Evolutionary conservation across 768 basidiomycete species (phyloP), one percentile per base, ranked within the genome.

Genomic region (Tylopilus rubrobrunneus): DNA sequence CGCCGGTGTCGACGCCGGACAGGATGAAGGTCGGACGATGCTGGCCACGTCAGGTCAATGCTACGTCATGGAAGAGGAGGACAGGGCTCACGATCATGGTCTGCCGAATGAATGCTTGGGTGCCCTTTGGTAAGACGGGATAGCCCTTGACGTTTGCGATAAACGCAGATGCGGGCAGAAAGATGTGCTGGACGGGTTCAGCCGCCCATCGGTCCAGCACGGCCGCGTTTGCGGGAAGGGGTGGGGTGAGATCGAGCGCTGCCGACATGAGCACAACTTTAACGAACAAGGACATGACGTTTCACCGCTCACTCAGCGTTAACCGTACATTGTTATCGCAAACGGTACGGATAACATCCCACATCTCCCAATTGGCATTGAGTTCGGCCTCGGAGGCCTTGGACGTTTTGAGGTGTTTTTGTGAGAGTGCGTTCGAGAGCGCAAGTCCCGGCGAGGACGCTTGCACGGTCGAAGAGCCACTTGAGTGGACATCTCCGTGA

Each of bases 61-160:
- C 34, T 56, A 55, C 42, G 55, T 51, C 62, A 53, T n/a, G n/a
- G n/a, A n/a, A n/a, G n/a, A n/a, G n/a, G n/a, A 55, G 58, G 51
- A 50, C 31, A 51, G 23, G 55, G 71, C 83, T 70, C 67, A 84
- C 92, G 74, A 89, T 87, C 83, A 95, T 89, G 73, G 88, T 85
- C 56, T 92, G 85, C 56, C 87, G 85, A 51, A 98, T 81, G 74
- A 99, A 98, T 1, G 81, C 79, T 62, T 99, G 97, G 3, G 92
- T 89, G 10, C 86, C 85, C 71, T 98, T 98, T 12, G 92, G 89
- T 17, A 99, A 80, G 7, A 99, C 97, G 0, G 97, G 97, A 68
- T 97, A 99, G 3, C 94, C 96, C 73, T 97, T 96, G 48, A 85
- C 81, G 68, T 99, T 99, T 11, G 94, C 85, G 63, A 98, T 94